A percentile compares a stretch with the other conserved stretches of the same genome.
These are phyloP conservation scores for Rosellinia necatrix DNA, from an alignment of 2,329 filamentous ascomycete species.

Conservation along the genomic window DNA sequence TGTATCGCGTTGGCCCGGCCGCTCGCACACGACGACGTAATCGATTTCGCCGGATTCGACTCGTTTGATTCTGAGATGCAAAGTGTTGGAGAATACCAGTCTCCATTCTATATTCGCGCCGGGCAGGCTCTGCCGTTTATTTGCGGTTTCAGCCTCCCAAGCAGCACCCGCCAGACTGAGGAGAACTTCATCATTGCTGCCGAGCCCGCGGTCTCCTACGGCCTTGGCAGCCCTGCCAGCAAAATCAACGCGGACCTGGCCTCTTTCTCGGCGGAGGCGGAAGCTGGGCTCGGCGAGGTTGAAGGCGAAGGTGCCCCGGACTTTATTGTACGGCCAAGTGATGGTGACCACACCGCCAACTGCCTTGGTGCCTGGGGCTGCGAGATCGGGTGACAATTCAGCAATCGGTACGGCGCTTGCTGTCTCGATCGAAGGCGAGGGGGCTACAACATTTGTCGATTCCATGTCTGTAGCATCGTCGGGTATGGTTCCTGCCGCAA, in stretches of 20 bases:
- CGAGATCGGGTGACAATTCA: constrained; percentile 55
- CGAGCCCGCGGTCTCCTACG: constrained; percentile 68
- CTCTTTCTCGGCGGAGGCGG: constrained; percentile 73
- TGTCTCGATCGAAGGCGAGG: constrained; percentile 29
- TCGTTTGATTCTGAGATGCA: constrained; percentile 51
- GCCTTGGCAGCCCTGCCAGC: constrained; percentile 70
- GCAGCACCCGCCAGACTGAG: constrained; percentile 70
- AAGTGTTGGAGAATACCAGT: constrained; percentile 56
- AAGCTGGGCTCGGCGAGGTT: constrained; percentile 85
- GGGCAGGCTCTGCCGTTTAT: constrained; percentile 49
- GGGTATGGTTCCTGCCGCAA: constrained; percentile 7
- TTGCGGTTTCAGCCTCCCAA: constrained; percentile 62
- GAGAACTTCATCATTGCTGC: constrained; percentile 77
- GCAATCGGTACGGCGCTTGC: constrained; percentile 57
- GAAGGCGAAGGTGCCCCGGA: constrained; percentile 74
- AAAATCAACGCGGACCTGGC: constrained; percentile 82
- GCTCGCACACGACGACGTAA: constrained; percentile 58
- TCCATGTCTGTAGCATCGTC: constrained; percentile 37
- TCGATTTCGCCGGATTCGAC: constrained; percentile 54
- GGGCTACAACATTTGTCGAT: constrained; percentile 23
- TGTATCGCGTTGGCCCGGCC: constrained; percentile 31
- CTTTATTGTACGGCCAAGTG: constrained; percentile 88
- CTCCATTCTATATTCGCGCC: constrained; percentile 63
- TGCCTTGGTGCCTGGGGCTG: constrained; percentile 46
- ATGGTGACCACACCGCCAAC: constrained; percentile 79